phyloP scores from a whole-genome alignment of 768 basidiomycete species.

The Suillus variegatus region DNA sequence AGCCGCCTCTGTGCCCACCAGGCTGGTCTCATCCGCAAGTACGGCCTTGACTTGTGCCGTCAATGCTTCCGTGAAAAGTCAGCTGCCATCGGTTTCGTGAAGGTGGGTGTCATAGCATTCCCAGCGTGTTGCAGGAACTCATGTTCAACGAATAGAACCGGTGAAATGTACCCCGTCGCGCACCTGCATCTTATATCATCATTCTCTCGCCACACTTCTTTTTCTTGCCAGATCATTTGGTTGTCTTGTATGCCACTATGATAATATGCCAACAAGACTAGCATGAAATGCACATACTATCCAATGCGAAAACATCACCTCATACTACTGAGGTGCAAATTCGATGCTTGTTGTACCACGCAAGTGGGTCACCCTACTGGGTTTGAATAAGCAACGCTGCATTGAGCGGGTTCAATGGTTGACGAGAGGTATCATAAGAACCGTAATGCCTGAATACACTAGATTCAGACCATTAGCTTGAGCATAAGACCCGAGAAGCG shows the following conservation, averaged over 20 bases:
- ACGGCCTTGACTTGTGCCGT: slow-evolving; percentile 95
- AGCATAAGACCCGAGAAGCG: slow-evolving; percentile 21
- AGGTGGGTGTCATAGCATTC: slow-evolving; percentile 56
- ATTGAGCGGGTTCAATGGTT: not conserved
- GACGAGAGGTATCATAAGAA: not conserved
- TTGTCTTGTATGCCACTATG: slow-evolving; percentile 22
- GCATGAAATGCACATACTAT: slow-evolving; percentile 2
- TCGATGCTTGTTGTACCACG: not conserved
- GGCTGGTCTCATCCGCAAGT: slow-evolving; percentile 97
- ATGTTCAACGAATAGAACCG: slow-evolving; percentile 40
- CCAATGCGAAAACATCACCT: not conserved
- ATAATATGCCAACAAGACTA: slow-evolving; percentile 20
- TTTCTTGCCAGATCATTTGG: slow-evolving; percentile 3
- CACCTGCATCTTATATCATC: slow-evolving; percentile 12
- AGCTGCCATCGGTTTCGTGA: slow-evolving; percentile 89
- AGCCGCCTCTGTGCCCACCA: slow-evolving; percentile 97
- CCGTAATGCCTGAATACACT: not conserved
- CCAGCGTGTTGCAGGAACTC: not conserved
- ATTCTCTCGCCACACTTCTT: slow-evolving; percentile 5
- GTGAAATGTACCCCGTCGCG: slow-evolving; percentile 32
- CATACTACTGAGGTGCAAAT: not conserved
- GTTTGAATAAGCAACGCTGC: not conserved
- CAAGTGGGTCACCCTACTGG: no score
- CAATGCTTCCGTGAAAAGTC: slow-evolving; percentile 99
- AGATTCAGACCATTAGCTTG: not conserved